A percentile compares a stretch with the other conserved stretches of the same genome.
phyloP scores from a whole-genome alignment of 2,329 filamentous ascomycete genomes.

The Epichloe scottii region DNA sequence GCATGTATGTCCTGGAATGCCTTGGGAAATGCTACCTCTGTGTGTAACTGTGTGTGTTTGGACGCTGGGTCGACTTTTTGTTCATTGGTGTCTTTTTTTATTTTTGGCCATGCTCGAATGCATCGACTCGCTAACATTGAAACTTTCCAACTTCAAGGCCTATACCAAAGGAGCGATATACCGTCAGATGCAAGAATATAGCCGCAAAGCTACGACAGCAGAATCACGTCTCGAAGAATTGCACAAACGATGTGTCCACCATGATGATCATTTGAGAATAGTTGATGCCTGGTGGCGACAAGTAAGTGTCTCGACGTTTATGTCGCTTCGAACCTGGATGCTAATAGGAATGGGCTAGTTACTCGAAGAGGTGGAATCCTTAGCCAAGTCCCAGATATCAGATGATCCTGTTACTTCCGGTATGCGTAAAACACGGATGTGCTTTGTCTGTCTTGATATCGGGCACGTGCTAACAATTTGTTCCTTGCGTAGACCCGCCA shows the following conservation, averaged over 20 bases:
- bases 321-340: not conserved
- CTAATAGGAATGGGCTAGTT: conserved; percentile 28
- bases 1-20: not conserved
- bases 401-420: conserved; percentile 11
- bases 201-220: conserved; percentile 71
- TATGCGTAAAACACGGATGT: conserved; percentile 8
- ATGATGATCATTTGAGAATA: conserved; percentile 85
- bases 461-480: conserved; percentile 11
- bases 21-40: not conserved
- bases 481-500: conserved; percentile 29
- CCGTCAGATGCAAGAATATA: conserved; percentile 96
- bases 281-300: conserved; percentile 93
- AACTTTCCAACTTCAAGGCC: conserved; percentile 13
- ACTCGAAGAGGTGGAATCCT: conserved; percentile 49
- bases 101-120: not conserved
- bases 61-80: not conserved
- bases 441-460: not conserved
- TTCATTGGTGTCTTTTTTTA: not conserved
- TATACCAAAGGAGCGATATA: conserved; percentile 80
- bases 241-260: conserved; percentile 63
- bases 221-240: conserved; percentile 73
- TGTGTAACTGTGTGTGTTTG: not conserved
- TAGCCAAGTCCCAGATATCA: conserved; percentile 37
- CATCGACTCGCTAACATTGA: not conserved
- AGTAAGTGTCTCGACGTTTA: conserved; percentile 37